Conservation (phyloP, 192 early-diverging fungal genomes). For the Backusella australiensis region DNA sequence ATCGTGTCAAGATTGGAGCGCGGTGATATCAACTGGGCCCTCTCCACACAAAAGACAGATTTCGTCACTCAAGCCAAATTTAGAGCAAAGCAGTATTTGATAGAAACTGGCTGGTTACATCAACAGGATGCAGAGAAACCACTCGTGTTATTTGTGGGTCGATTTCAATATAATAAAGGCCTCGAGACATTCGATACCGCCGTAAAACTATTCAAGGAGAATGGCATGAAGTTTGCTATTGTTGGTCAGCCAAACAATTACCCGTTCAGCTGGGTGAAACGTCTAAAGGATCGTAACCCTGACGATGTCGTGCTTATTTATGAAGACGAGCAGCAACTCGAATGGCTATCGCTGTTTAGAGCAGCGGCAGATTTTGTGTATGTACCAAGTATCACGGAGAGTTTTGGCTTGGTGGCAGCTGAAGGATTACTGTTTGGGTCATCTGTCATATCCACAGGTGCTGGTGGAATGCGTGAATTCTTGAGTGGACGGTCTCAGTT, state of each 20-base stretch:
- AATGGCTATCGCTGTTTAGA: conserved; percentile 47
- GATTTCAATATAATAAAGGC: conserved; percentile 60
- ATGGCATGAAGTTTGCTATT: conserved; percentile 48
- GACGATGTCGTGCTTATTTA: conserved; percentile 41
- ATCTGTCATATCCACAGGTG: conserved; percentile 47
- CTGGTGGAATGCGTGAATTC: conserved; percentile 53
- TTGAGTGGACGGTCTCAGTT: conserved; percentile 40
- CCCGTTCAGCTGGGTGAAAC: conserved; percentile 37
- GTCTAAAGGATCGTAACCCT: conserved; percentile 34
- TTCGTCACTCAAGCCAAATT: conserved; percentile 37
- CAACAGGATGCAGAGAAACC: conserved; percentile 39
- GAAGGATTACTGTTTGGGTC: conserved; percentile 58
- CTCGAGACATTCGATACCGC: conserved; percentile 45
- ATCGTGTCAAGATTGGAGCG: not conserved
- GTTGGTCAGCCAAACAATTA: conserved; percentile 56
- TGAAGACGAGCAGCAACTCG: conserved; percentile 36
- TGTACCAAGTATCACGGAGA: conserved; percentile 53
- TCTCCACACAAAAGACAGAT: not conserved
- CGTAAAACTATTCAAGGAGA: conserved; percentile 27
- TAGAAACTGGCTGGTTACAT: conserved; percentile 33
- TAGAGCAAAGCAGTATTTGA: conserved; percentile 46
- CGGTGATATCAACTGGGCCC: not conserved
- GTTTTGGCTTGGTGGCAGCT: conserved; percentile 53
- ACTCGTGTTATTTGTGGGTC: conserved; percentile 50
- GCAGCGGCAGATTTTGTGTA: conserved; percentile 53